phyloP scores from a whole-genome alignment of 2,329 filamentous ascomycete species.

The Trichoderma atrobrunneum region DNA sequence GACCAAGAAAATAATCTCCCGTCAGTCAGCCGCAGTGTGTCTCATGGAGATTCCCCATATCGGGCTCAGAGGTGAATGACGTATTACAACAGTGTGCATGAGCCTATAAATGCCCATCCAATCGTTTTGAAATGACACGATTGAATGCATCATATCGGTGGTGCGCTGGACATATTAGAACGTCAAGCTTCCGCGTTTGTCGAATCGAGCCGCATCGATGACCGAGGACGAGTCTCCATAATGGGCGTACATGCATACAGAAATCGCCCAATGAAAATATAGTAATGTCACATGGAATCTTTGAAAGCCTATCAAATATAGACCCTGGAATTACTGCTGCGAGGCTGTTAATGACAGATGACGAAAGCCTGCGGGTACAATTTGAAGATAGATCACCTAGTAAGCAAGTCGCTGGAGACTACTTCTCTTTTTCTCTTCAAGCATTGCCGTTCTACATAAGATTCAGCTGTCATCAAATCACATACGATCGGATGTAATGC shows the following conservation, averaged over 20 bases:
- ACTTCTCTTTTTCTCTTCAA: neutral
- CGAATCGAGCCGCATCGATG: neutral
- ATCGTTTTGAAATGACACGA: neutral
- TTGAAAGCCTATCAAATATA: neutral
- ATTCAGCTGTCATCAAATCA: neutral
- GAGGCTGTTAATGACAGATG: neutral
- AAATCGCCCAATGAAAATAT: neutral
- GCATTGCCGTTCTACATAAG: neutral
- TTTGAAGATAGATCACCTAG: neutral
- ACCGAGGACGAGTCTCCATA: neutral
- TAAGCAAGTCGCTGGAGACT: neutral
- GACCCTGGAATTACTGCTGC: neutral
- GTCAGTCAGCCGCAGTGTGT: neutral
- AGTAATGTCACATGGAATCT: neutral
- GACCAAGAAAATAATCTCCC: neutral
- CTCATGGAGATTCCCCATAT: neutral
- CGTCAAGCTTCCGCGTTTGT: neutral
- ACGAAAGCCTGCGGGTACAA: neutral
- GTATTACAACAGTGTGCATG: neutral
- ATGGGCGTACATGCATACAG: neutral
- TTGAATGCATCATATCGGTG: neutral
- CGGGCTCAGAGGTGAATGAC: neutral
- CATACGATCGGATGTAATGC: neutral
- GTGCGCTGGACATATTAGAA: neutral
- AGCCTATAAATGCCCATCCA: neutral